phyloP scores from a whole-genome alignment of 306 rosid species.

The Senna tora region DNA sequence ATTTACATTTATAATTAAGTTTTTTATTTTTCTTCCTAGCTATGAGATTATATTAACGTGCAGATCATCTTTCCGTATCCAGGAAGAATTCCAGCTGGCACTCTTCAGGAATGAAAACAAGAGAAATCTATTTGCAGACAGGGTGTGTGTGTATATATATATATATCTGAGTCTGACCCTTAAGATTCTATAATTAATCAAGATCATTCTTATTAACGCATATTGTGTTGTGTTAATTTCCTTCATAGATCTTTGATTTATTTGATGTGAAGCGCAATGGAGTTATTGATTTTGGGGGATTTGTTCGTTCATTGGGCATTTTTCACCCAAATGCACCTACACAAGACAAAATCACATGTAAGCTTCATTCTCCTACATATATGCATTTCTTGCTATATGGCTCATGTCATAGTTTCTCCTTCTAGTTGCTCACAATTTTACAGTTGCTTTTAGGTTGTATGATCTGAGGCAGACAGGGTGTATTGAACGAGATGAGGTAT shows the following conservation, averaged over 20 bases:
- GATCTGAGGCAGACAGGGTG: constrained; percentile 83
- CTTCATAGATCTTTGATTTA: constrained; percentile 68
- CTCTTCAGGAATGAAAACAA: constrained; percentile 67
- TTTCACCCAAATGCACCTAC: constrained; percentile 75
- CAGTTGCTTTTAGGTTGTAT: constrained; percentile 90
- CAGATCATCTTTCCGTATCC: constrained; percentile 27
- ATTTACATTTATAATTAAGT: no score
- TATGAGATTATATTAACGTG: constrained; percentile 25
- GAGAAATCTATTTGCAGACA: constrained; percentile 79
- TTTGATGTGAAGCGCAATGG: constrained; percentile 82
- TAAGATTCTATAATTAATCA: constrained; percentile 14
- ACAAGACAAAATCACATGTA: constrained; percentile 76
- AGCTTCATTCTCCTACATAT: constrained; percentile 34
- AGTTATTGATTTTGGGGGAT: constrained; percentile 84
- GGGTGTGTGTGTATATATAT: constrained; percentile 62
- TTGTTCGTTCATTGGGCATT: constrained; percentile 76
- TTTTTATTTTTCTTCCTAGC: not conserved
- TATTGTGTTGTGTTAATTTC: constrained; percentile 24
- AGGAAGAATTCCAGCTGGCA: constrained; percentile 98
- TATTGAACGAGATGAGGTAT: constrained; percentile 85
- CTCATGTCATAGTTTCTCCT: constrained; percentile 18
- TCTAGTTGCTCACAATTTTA: constrained; percentile 42
- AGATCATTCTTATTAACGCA: not conserved
- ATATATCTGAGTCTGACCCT: no score
- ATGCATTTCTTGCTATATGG: not conserved